Evolutionary conservation across 2,329 filamentous ascomycete genomes (phyloP).

Genomic region (Dryadomyces quercivorus): DNA sequence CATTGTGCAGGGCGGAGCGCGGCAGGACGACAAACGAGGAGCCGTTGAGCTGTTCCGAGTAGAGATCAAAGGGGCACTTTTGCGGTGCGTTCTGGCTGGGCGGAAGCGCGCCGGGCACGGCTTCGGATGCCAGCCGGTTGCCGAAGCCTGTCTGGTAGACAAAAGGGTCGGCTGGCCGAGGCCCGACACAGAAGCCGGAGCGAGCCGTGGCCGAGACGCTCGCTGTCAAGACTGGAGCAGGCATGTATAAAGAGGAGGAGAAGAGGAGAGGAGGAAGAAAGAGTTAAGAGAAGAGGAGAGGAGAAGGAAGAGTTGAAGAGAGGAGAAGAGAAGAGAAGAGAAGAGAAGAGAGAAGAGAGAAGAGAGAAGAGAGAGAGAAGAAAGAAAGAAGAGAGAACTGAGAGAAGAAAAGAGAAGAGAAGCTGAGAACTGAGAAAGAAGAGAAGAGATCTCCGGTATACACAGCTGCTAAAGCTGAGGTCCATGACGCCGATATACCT

Average conservation of each 20-base stretch:
- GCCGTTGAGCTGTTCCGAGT: constrained; percentile 36
- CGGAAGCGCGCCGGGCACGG: constrained; percentile 32
- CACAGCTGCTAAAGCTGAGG: no score
- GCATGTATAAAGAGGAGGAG: not conserved
- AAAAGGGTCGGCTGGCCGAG: constrained; percentile 24
- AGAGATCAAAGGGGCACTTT: constrained; percentile 26
- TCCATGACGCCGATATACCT: no score
- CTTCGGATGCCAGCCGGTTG: constrained; percentile 35
- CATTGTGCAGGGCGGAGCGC: constrained; percentile 18
- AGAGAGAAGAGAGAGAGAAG: not conserved
- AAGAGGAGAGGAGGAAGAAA: not conserved
- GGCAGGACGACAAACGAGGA: constrained; percentile 20
- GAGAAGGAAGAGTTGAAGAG: not conserved
- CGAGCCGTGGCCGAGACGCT: not conserved
- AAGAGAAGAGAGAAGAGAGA: not conserved
- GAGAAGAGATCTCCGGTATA: no score
- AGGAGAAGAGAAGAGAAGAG: not conserved
- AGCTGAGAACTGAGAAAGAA: no score
- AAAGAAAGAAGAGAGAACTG: no score
- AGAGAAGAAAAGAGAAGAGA: no score
- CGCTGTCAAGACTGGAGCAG: not conserved
- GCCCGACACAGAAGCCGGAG: constrained; percentile 10
- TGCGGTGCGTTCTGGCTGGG: constrained; percentile 31
- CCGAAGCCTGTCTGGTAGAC: constrained; percentile 45
- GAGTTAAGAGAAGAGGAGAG: no score